Conservation (phyloP, 1,284 basidiomycete genomes). For the Porodaedalea pini region DNA sequence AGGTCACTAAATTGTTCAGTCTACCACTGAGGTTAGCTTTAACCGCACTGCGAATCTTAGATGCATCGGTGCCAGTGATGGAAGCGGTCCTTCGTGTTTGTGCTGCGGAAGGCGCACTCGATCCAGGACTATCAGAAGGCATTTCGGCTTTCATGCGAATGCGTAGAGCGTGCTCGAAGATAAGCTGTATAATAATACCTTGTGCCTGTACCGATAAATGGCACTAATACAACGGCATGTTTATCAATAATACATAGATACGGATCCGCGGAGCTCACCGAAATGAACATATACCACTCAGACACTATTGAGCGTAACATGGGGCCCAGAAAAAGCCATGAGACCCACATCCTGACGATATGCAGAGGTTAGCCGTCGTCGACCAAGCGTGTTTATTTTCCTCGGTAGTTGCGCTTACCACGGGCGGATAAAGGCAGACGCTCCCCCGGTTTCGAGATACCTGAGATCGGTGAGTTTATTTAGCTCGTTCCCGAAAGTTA, state of each 20-base stretch:
- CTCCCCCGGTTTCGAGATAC: constrained; percentile 42
- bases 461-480: constrained; percentile 22
- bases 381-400: too few species aligned
- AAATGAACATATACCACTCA: constrained; percentile 49
- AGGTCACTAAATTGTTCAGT: constrained; percentile 37
- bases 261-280: constrained; percentile 30
- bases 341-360: constrained; percentile 52
- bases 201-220: constrained; percentile 24
- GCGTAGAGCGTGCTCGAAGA: constrained; percentile 42
- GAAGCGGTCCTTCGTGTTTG: constrained; percentile 20
- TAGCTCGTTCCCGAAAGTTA: neutral
- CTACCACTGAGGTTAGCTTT: constrained; percentile 33
- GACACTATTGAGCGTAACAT: constrained; percentile 36
- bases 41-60: constrained; percentile 9
- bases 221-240: too few species aligned
- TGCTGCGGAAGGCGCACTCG: neutral
- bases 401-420: constrained; percentile 36
- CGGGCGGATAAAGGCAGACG: constrained; percentile 36
- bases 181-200: constrained; percentile 38
- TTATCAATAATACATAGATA: neutral
- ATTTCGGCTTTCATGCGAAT: constrained; percentile 33
- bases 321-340: constrained; percentile 58
- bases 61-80: too few species aligned
- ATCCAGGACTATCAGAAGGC: neutral
- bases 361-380: too few species aligned